Evolutionary conservation across 495 filamentous ascomycete genomes (phyloP).

Genomic region (Cercophora scortea): DNA sequence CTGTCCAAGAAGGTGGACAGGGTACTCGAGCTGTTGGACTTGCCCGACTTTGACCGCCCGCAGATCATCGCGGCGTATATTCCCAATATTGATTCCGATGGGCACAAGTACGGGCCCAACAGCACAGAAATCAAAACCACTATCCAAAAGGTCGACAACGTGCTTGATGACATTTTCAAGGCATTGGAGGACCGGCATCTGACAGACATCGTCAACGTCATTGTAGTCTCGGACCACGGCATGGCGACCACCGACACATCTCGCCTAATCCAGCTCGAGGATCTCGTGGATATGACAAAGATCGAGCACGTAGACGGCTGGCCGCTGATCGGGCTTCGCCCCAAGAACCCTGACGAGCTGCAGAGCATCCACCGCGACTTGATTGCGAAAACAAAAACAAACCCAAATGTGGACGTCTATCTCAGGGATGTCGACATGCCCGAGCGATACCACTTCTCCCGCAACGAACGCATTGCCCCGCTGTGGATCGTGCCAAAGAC

Average conservation of each 20-base stretch:
- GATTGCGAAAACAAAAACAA: slow-evolving; percentile 42
- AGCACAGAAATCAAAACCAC: slow-evolving; percentile 77
- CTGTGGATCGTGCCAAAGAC: slow-evolving; percentile 87
- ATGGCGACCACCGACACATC: slow-evolving; percentile 86
- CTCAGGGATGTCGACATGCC: slow-evolving; percentile 78
- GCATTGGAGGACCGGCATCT: slow-evolving; percentile 77
- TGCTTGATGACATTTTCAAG: slow-evolving; percentile 67
- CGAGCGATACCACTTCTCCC: slow-evolving; percentile 75
- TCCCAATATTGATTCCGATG: slow-evolving; percentile 78
- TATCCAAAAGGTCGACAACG: slow-evolving; percentile 66
- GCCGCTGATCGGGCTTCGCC: slow-evolving; percentile 83
- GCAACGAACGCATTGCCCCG: slow-evolving; percentile 81
- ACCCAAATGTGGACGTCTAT: slow-evolving; percentile 73
- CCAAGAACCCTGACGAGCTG: slow-evolving; percentile 55
- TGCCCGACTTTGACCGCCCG: slow-evolving; percentile 68
- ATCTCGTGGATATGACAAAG: slow-evolving; percentile 65
- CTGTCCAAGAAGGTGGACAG: slow-evolving; percentile 68
- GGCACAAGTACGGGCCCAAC: slow-evolving; percentile 86
- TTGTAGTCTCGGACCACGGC: slow-evolving; percentile 96
- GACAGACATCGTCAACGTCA: slow-evolving; percentile 84
- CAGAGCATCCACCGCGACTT: slow-evolving; percentile 43
- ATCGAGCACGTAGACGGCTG: slow-evolving; percentile 88
- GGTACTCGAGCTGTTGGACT: slow-evolving; percentile 72
- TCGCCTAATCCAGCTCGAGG: slow-evolving; percentile 89
- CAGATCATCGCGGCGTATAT: slow-evolving; percentile 94